Evolutionary conservation across 768 basidiomycete genomes (phyloP).

Genomic region (Coprinopsis cinerea): DNA sequence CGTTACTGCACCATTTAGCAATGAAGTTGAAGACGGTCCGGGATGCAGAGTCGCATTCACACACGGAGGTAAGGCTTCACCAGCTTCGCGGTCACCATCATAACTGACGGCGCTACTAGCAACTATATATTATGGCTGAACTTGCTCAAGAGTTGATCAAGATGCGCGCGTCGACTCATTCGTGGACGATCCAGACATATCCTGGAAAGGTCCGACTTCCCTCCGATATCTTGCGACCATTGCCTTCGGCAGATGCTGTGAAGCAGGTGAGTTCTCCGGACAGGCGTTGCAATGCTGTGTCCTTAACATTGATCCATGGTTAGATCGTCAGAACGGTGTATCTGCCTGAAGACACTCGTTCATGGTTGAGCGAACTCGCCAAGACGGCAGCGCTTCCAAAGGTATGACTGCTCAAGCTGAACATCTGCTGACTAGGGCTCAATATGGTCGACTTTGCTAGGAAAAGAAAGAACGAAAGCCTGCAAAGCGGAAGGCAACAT

Average conservation of each 20-base stretch:
- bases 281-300: not conserved
- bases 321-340: conserved; percentile 68
- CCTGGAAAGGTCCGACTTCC: conserved; percentile 80
- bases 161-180: conserved; percentile 51
- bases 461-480: conserved; percentile 49
- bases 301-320: not conserved
- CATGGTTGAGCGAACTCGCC: conserved; percentile 51
- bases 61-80: conserved; percentile 56
- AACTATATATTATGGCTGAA: conserved; percentile 78
- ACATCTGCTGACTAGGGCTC: conserved; percentile 13
- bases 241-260: conserved; percentile 60
- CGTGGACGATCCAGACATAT: conserved; percentile 75
- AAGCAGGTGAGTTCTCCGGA: conserved; percentile 41
- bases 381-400: conserved; percentile 20
- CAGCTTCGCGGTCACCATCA: conserved; percentile 23
- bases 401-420: conserved; percentile 32
- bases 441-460: conserved; percentile 16
- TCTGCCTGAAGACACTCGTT: conserved; percentile 51
- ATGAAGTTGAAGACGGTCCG: conserved; percentile 81
- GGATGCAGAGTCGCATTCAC: conserved; percentile 61
- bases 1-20: conserved; percentile 78
- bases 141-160: conserved; percentile 86
- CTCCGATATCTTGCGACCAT: conserved; percentile 68
- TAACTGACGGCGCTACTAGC: conserved; percentile 51
- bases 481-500: conserved; percentile 50